phyloP scores from a whole-genome alignment of 1,284 basidiomycete species.

The Porogramme epimiltina region DNA sequence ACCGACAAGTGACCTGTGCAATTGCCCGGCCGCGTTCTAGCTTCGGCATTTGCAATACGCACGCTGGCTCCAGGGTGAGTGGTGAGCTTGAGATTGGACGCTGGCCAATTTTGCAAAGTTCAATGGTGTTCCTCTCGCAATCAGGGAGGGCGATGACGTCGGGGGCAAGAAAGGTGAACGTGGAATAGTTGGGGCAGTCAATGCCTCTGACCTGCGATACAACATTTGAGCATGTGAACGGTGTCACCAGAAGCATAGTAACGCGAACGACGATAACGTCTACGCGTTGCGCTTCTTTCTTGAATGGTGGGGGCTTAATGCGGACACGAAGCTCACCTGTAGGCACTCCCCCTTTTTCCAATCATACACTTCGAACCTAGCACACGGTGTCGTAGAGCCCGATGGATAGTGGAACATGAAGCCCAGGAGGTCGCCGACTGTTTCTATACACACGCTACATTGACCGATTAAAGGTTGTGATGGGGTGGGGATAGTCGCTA shows the following conservation, averaged over 20 bases:
- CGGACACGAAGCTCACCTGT: slow-evolving; percentile 27
- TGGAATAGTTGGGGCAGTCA: slow-evolving; percentile 32
- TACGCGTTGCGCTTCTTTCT: too few species aligned
- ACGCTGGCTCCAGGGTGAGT: slow-evolving; percentile 2
- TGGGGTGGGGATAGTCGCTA: slow-evolving; percentile 11
- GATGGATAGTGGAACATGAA: slow-evolving; percentile 24
- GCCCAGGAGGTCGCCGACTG: slow-evolving; percentile 42
- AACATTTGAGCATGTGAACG: too few species aligned
- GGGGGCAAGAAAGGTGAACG: slow-evolving; percentile 43
- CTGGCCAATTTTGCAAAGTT: slow-evolving; percentile 21
- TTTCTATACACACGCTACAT: slow-evolving; percentile 45
- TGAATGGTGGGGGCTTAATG: too few species aligned
- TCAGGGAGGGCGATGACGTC: slow-evolving; percentile 36
- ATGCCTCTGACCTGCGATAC: slow-evolving; percentile 8
- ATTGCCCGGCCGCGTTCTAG: slow-evolving; percentile 9
- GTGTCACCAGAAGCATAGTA: background rate
- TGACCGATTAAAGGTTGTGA: slow-evolving; percentile 10
- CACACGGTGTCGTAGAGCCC: slow-evolving; percentile 12
- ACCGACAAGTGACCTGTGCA: slow-evolving; percentile 24
- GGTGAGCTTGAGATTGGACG: background rate
- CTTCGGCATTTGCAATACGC: slow-evolving; percentile 19
- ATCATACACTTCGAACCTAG: slow-evolving; percentile 40
- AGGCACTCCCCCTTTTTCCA: slow-evolving; percentile 43
- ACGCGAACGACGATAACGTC: too few species aligned
- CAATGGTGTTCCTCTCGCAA: slow-evolving; percentile 20